Evolutionary conservation across 2,329 filamentous ascomycete species (phyloP).

Genomic region (Alternaria tenuissima): DNA sequence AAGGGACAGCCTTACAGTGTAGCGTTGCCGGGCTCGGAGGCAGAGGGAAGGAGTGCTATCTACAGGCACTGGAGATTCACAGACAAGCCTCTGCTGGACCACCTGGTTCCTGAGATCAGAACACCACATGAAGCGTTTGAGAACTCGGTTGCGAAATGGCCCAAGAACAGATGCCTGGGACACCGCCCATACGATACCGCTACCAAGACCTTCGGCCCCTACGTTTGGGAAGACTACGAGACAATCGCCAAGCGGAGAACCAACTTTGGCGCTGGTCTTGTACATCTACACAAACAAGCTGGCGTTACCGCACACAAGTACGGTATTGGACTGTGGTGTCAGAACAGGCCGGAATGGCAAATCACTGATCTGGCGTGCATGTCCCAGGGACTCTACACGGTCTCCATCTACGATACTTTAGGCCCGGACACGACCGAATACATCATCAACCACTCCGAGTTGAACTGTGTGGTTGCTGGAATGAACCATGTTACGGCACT

Average conservation of each 20-base stretch:
- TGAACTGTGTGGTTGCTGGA: constrained; percentile 79
- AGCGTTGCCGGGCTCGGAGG: constrained; percentile 76
- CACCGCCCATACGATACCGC: constrained; percentile 78
- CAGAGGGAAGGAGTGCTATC: constrained; percentile 74
- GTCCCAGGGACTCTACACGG: constrained; percentile 86
- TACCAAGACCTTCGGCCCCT: constrained; percentile 78
- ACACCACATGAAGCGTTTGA: constrained; percentile 87
- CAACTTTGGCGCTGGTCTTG: constrained; percentile 84
- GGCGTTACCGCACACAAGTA: constrained; percentile 72
- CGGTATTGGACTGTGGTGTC: constrained; percentile 84
- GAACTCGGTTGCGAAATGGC: constrained; percentile 64
- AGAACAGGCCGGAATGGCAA: constrained; percentile 90
- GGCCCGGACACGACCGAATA: constrained; percentile 91
- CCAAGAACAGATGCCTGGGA: constrained; percentile 79
- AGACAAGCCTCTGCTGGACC: constrained; percentile 65
- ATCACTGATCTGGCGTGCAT: constrained; percentile 85
- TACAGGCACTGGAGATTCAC: constrained; percentile 85
- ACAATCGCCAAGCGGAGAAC: constrained; percentile 80
- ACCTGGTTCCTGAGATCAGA: constrained; percentile 67
- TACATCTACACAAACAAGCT: constrained; percentile 78
- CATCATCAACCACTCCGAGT: constrained; percentile 88
- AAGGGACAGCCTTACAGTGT: constrained; percentile 81
- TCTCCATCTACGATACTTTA: constrained; percentile 96
- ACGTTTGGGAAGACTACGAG: constrained; percentile 83
- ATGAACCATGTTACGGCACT: constrained; percentile 82